These are phyloP conservation scores for Chrysanthemum seticuspe DNA, from an alignment of 129 eudicot species.

Conservation along the genomic window DNA sequence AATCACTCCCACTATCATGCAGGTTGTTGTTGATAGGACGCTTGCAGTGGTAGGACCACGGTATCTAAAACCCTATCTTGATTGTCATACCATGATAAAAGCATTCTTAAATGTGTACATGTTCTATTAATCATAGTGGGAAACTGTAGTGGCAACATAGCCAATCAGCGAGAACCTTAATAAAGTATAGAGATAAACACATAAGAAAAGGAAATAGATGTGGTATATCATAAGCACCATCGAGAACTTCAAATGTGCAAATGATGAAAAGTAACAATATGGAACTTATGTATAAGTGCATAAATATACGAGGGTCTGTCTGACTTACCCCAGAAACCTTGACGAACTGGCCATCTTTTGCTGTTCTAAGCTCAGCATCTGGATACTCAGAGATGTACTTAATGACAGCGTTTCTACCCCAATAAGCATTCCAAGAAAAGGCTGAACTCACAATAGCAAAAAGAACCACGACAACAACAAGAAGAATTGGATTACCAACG, in stretches of 20 bases:
- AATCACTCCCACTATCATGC: background rate
- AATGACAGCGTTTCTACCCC: conserved; percentile 52
- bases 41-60: background rate
- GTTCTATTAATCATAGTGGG: background rate
- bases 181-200: background rate
- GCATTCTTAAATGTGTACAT: background rate
- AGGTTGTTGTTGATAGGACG: background rate
- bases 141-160: background rate
- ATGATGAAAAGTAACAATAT: background rate
- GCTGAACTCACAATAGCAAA: conserved; percentile 49
- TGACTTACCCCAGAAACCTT: conserved; percentile 74
- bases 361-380: conserved; percentile 69
- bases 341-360: conserved; percentile 74
- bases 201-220: background rate
- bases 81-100: background rate
- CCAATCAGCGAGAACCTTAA: too few species aligned
- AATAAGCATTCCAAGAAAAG: conserved; percentile 58
- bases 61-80: background rate
- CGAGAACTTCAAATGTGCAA: background rate
- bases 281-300: background rate
- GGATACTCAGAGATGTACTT: conserved; percentile 55
- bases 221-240: background rate
- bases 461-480: conserved; percentile 55
- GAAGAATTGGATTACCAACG: conserved; percentile 65
- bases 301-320: background rate